Evolutionary conservation across 2,329 filamentous ascomycete species (phyloP).

Genomic region (Xylaria sp.): DNA sequence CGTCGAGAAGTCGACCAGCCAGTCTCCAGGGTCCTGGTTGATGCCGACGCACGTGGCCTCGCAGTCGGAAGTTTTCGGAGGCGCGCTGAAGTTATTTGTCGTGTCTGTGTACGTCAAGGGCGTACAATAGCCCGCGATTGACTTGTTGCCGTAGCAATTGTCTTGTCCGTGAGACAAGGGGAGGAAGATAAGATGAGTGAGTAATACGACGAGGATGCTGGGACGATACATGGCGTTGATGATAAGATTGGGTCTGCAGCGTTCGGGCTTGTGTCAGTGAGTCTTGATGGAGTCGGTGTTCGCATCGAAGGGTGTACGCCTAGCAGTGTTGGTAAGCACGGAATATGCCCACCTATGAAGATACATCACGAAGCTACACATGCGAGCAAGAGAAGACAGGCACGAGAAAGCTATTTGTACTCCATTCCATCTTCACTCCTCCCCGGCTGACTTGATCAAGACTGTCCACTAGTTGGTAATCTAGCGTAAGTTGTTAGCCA

Average conservation of each 20-base stretch:
- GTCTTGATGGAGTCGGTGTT: neutral
- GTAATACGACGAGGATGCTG: conserved; percentile 18
- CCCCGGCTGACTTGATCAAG: conserved; percentile 1
- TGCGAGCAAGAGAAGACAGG: conserved; percentile 4
- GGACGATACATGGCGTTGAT: conserved; percentile 16
- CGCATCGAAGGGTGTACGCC: neutral
- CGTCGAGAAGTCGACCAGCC: conserved; percentile 43
- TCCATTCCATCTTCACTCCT: neutral
- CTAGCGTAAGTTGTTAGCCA: neutral
- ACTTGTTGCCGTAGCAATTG: conserved; percentile 39
- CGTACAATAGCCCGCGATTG: conserved; percentile 40
- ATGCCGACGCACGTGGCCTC: conserved; percentile 40
- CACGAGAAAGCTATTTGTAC: conserved; percentile 26
- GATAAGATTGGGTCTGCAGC: neutral
- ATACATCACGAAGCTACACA: conserved; percentile 1
- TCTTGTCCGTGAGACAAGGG: conserved; percentile 16
- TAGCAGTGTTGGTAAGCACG: neutral
- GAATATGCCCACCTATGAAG: conserved; percentile 1
- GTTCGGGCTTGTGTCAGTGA: neutral
- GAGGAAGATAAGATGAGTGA: conserved; percentile 21
- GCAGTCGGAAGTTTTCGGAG: conserved; percentile 37
- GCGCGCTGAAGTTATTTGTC: conserved; percentile 21
- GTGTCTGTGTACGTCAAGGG: conserved; percentile 40
- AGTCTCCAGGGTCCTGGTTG: conserved; percentile 41
- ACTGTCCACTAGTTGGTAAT: conserved; percentile 2